Evolutionary conservation across 306 rosid genomes (phyloP), one percentile per base, ranked within the genome.

Genomic region (Phaseolus lunatus): DNA sequence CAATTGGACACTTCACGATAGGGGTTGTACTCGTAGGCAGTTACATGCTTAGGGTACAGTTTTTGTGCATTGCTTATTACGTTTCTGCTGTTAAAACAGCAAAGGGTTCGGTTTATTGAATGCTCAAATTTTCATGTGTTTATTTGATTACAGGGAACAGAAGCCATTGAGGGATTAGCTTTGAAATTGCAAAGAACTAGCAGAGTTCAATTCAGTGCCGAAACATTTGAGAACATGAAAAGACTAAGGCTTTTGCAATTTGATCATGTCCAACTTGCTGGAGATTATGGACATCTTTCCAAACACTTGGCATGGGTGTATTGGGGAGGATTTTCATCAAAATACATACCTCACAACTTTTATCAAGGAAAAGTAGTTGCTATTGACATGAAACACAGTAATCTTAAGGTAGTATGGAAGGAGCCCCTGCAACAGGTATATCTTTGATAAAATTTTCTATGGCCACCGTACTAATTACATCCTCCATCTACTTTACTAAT

Each of bases 241-340:
- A 61, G 23, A 29, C 14, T 61, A 2, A 29, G 67, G 8, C 22
- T 61, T 61, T 31, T 61, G 67, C 2, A 61, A 29, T 22, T 61
- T 8, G 44, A 61, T 29, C 41, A 61, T 61, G 67, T 61, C 5
- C 43, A 61, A 61, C 67, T 61, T 16, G 44, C 23, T 29, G 67
- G 67, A 31, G 67, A 61, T 29, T 61, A 61, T 31, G 8, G 14
- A 8, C 23, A 61, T 61, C 7, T 61, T 61, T 12, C 67, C 43
- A 29, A 61, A 61, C 44, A 31, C 2, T 4, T 61, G 23, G 31
- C 23, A 29, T 61, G 67, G 67, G 44, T 61, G 10, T 61, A 31
- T 61, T 61, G 67, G 67, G 23, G 19, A 61, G 67, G 67, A 14
- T 61, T 61, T 31, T n/a, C 67, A 29, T 61, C 7, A 31, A 61